A percentile compares a stretch with the other conserved stretches of the same genome.
phyloP scores from a whole-genome alignment of 202 grass and related monocot genomes.

The Setaria italica region DNA sequence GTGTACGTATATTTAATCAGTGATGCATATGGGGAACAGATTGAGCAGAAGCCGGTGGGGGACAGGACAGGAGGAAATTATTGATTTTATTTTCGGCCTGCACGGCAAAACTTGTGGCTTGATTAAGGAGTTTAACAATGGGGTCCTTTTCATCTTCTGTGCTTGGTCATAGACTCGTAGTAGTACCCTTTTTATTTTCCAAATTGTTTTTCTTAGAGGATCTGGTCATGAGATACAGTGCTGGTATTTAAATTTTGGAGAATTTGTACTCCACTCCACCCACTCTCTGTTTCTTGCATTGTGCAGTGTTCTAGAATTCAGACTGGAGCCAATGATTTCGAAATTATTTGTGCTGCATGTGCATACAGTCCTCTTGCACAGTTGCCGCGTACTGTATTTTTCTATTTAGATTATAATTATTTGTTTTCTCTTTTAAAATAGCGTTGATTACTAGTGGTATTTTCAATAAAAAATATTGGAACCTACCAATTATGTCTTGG shows the following conservation, averaged over 20 bases:
- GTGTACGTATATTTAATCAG: background rate
- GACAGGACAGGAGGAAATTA: conserved; percentile 39
- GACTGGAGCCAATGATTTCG: conserved; percentile 7
- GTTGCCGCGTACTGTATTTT: background rate
- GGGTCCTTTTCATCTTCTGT: conserved; percentile 8
- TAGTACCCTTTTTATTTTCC: background rate
- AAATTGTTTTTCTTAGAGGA: background rate
- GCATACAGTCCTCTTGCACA: background rate
- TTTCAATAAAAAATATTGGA: background rate
- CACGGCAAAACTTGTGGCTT: conserved; percentile 40
- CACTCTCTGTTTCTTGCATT: conserved; percentile 4
- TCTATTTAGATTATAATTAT: background rate
- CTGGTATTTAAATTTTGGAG: background rate
- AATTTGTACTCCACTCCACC: conserved; percentile 32
- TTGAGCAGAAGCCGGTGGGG: conserved; percentile 42
- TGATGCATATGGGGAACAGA: conserved; percentile 42
- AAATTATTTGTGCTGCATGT: conserved; percentile 23
- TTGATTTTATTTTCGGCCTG: conserved; percentile 34
- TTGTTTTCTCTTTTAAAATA: background rate
- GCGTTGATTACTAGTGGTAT: background rate
- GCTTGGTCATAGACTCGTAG: background rate
- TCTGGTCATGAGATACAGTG: background rate
- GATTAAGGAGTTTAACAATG: conserved; percentile 23
- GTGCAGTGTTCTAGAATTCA: conserved; percentile 24
- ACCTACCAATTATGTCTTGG: background rate